Conservation (phyloP, 352 stramenopile species). For the Phytopythium delawarense region DNA sequence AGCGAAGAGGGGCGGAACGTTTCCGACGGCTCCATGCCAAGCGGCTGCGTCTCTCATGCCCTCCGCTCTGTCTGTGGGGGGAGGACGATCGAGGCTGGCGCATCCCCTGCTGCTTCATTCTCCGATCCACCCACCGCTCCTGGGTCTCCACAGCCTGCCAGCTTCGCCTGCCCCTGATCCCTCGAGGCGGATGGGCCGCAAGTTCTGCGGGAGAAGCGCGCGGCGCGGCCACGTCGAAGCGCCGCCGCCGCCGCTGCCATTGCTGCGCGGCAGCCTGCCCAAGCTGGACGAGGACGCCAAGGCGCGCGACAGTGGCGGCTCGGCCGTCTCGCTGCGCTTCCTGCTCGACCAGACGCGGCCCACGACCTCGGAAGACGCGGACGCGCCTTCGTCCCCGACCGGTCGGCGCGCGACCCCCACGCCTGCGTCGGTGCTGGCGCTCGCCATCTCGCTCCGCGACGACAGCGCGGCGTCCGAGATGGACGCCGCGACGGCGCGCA, state of each 20-base stretch:
- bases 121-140: not conserved
- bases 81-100: no score
- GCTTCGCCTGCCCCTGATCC: not conserved
- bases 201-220: not conserved
- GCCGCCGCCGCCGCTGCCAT: not conserved
- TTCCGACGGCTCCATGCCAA: not conserved
- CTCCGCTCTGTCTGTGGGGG: no score
- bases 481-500: not conserved
- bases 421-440: not conserved
- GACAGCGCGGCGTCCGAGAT: not conserved
- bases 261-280: constrained; percentile 1
- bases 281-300: constrained; percentile 4
- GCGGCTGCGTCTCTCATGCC: not conserved
- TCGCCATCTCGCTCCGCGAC: not conserved
- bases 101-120: not conserved
- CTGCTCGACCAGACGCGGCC: not conserved
- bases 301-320: not conserved
- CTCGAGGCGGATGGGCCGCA: not conserved
- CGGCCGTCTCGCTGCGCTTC: not conserved
- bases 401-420: not conserved
- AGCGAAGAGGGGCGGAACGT: constrained; percentile 7
- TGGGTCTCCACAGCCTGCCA: not conserved
- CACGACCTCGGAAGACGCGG: not conserved
- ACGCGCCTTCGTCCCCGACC: not conserved
- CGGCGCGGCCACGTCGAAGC: not conserved